Evolutionary conservation across 495 filamentous ascomycete genomes (phyloP).

Genomic region (Hypoxylon cercidicola): DNA sequence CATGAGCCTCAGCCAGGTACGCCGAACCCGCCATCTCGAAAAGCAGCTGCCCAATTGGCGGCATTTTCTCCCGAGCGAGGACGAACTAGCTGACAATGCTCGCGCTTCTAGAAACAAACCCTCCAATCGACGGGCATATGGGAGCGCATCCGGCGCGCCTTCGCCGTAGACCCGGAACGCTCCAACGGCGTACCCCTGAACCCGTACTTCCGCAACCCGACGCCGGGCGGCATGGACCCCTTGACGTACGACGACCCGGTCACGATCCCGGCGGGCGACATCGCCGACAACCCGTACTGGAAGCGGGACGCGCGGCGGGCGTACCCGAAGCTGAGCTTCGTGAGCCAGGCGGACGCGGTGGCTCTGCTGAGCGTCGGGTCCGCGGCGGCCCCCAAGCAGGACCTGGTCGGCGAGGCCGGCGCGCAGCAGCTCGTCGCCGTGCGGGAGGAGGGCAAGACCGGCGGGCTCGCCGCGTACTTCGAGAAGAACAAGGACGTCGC

Average conservation of each 20-base stretch:
- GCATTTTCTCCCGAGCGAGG: conserved; percentile 3
- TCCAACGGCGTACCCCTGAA: conserved; percentile 93
- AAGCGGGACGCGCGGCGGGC: conserved; percentile 87
- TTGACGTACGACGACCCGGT: conserved; percentile 86
- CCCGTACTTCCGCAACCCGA: conserved; percentile 88
- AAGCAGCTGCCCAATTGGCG: conserved; percentile 2
- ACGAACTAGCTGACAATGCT: conserved; percentile 1
- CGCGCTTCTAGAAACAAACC: conserved; percentile 85
- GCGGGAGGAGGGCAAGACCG: conserved; percentile 78
- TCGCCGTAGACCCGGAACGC: conserved; percentile 88
- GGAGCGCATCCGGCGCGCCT: conserved; percentile 78
- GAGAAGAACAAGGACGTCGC: conserved; percentile 71
- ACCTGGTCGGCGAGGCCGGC: conserved; percentile 86
- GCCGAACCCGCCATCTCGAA: background rate
- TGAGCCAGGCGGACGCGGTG: conserved; percentile 87
- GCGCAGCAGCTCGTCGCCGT: conserved; percentile 80
- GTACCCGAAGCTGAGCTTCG: conserved; percentile 84
- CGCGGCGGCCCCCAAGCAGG: conserved; percentile 79
- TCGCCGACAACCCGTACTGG: conserved; percentile 98
- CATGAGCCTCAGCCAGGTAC: conserved; percentile 59
- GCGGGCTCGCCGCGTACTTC: conserved; percentile 75
- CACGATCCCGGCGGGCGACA: conserved; percentile 89
- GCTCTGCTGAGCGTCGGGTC: conserved; percentile 87
- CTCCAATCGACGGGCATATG: conserved; percentile 91
- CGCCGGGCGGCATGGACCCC: conserved; percentile 83